Conservation (phyloP, 2,329 filamentous ascomycete genomes). For the Trichoderma lentiforme region DNA sequence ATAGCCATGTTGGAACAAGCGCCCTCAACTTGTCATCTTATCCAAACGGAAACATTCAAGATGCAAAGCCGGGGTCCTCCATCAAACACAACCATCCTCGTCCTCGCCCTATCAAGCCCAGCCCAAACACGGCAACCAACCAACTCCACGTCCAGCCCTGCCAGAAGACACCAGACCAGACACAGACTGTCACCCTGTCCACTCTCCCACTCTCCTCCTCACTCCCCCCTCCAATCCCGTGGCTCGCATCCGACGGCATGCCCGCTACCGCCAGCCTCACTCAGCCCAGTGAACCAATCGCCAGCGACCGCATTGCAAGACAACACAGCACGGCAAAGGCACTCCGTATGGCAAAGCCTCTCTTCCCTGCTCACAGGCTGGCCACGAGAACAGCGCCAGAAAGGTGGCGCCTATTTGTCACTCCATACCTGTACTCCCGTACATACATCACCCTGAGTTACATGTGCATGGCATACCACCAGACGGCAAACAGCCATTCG, state of each 20-base stretch:
- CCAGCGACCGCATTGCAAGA: background rate
- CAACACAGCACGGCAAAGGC: background rate
- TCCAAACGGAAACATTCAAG: background rate
- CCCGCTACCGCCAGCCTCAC: slow-evolving; percentile 5
- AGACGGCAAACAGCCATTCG: background rate
- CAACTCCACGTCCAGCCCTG: background rate
- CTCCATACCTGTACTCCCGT: background rate
- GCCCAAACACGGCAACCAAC: background rate
- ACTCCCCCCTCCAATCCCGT: background rate
- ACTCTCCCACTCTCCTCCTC: background rate
- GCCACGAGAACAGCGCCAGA: background rate
- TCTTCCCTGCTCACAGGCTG: background rate
- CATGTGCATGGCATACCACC: too few species aligned
- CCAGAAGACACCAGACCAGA: background rate
- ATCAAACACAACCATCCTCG: background rate
- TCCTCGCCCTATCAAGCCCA: background rate
- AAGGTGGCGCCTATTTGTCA: background rate
- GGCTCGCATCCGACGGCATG: background rate
- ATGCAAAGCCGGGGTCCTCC: background rate
- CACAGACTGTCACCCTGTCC: background rate
- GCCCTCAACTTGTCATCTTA: background rate
- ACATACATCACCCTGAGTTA: background rate
- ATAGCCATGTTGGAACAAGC: background rate
- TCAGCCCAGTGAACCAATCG: background rate
- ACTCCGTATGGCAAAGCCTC: background rate